Conservation (phyloP, 208 protist species). For the Leishmania amazonensis region DNA sequence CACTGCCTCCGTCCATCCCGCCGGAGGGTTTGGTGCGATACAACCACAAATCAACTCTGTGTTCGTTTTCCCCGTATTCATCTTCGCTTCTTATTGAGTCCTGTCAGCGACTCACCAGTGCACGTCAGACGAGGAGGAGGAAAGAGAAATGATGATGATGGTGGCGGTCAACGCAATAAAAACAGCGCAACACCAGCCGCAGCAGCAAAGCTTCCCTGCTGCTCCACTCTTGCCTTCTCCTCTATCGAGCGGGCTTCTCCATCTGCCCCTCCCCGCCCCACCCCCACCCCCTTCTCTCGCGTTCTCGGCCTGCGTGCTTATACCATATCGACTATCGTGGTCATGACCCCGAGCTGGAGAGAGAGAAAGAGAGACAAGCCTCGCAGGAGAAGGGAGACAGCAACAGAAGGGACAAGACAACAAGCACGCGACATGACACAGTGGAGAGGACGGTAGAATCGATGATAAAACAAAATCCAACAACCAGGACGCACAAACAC, state of each 20-base stretch:
- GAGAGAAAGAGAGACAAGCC: not conserved
- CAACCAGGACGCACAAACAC: not conserved
- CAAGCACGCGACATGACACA: not conserved
- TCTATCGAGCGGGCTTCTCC: not conserved
- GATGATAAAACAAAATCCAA: not conserved
- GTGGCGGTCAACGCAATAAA: not conserved
- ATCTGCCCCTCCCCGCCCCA: not conserved
- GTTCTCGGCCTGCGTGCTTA: not conserved
- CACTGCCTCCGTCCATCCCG: not conserved
- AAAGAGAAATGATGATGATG: not conserved
- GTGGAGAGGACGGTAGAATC: not conserved
- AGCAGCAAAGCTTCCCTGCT: not conserved
- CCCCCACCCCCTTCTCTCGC: not conserved
- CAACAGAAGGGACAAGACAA: not conserved
- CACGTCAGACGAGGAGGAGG: not conserved
- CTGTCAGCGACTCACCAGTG: not conserved
- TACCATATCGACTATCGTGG: not conserved
- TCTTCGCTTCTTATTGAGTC: not conserved
- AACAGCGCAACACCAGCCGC: not conserved
- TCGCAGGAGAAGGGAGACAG: not conserved
- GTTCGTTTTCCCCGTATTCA: not conserved
- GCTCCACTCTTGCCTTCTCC: not conserved
- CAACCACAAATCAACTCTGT: not conserved
- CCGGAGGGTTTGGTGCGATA: not conserved
- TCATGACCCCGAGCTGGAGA: not conserved